These are phyloP conservation scores for Auricularia sp. DNA, from an alignment of 768 basidiomycete species.

Conservation along the genomic window DNA sequence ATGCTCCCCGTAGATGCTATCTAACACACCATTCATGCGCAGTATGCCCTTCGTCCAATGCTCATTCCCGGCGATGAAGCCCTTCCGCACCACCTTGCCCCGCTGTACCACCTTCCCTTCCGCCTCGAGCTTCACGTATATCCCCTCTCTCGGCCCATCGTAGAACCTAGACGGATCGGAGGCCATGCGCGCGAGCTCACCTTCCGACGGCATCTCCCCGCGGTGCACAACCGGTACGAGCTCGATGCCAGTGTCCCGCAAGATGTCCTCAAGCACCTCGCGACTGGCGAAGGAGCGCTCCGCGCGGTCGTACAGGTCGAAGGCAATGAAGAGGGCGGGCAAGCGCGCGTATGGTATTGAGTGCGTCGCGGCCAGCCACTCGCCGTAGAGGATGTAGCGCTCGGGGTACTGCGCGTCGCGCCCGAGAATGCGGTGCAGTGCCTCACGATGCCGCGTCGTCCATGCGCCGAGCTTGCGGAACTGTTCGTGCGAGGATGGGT, in stretches of 20 bases:
- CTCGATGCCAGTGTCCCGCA: constrained; percentile 31
- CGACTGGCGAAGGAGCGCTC: constrained; percentile 32
- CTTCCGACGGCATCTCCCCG: constrained; percentile 31
- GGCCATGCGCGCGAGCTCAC: constrained; percentile 36
- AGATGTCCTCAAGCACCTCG: constrained; percentile 23
- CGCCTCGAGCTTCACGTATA: constrained; percentile 48
- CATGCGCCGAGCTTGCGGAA: constrained; percentile 49
- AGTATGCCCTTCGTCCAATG: constrained; percentile 44
- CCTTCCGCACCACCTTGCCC: constrained; percentile 48
- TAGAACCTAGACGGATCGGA: constrained; percentile 34
- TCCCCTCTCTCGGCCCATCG: constrained; percentile 43
- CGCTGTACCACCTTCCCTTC: constrained; percentile 31
- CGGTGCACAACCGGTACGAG: constrained; percentile 36
- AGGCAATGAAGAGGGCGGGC: constrained; percentile 48
- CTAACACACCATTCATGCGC: constrained; percentile 25
- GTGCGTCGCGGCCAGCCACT: constrained; percentile 55
- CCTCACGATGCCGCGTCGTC: constrained; percentile 40
- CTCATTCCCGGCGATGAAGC: constrained; percentile 55
- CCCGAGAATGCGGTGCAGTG: constrained; percentile 33
- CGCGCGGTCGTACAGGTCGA: constrained; percentile 48
- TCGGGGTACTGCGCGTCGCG: constrained; percentile 40
- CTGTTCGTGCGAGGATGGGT: constrained; percentile 46
- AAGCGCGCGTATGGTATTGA: constrained; percentile 48
- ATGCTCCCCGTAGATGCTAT: constrained; percentile 35
- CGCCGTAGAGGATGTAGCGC: constrained; percentile 51